Conservation (phyloP, 495 filamentous ascomycete genomes). For the Aspergillus indologenus region DNA sequence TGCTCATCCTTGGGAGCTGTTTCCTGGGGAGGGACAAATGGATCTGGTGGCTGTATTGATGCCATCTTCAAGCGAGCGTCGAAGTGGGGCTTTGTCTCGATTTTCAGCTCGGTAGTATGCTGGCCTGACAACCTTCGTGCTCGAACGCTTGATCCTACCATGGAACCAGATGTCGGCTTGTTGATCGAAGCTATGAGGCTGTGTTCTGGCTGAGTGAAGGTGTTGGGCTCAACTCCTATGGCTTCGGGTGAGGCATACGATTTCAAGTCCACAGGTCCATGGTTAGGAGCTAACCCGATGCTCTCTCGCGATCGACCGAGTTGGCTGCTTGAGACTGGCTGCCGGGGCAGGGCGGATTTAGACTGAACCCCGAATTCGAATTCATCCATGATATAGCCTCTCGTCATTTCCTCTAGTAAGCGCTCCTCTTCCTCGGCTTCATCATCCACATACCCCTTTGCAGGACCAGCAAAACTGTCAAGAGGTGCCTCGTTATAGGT, state of each 20-base stretch:
- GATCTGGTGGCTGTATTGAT: conserved; percentile 38
- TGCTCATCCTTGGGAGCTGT: conserved; percentile 33
- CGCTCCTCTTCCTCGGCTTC: conserved; percentile 91
- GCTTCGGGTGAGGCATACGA: conserved; percentile 28
- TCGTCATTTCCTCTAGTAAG: conserved; percentile 88
- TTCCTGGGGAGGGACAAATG: conserved; percentile 21
- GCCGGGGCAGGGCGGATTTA: conserved; percentile 76
- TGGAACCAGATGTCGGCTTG: conserved; percentile 30
- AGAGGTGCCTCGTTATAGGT: conserved; percentile 31
- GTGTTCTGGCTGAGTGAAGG: conserved; percentile 26
- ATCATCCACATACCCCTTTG: conserved; percentile 57
- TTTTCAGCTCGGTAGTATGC: conserved; percentile 77
- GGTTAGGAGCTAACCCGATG: conserved; percentile 44
- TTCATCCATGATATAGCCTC: conserved; percentile 81
- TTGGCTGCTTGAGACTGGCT: conserved; percentile 83
- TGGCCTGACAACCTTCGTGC: conserved; percentile 79
- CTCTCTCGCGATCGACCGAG: conserved; percentile 86
- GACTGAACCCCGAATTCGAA: conserved; percentile 74
- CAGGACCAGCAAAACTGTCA: conserved; percentile 33
- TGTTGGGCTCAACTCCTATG: conserved; percentile 27
- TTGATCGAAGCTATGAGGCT: conserved; percentile 7
- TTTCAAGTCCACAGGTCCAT: conserved; percentile 52
- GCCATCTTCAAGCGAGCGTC: conserved; percentile 39
- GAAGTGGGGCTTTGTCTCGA: conserved; percentile 66
- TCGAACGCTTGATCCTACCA: conserved; percentile 59